phyloP scores from a whole-genome alignment of 139 green algal species.

The Picochlorum sp. region DNA sequence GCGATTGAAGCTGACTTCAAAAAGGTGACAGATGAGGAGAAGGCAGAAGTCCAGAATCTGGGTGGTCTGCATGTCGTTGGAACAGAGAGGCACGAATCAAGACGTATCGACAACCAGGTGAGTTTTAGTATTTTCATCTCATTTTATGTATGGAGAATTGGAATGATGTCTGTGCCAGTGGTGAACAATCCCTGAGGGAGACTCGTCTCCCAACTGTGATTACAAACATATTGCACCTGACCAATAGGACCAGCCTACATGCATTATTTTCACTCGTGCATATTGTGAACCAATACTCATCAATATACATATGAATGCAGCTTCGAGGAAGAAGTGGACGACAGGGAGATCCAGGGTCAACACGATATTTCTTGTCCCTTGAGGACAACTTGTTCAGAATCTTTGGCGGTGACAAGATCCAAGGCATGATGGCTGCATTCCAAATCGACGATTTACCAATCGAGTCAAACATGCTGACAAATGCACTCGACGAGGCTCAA shows the following conservation, averaged over 20 bases:
- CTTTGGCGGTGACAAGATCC: constrained; percentile 94
- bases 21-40: constrained; percentile 76
- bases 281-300: background rate
- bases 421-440: constrained; percentile 89
- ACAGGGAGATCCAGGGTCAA: constrained; percentile 88
- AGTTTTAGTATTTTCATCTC: constrained; percentile 12
- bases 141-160: background rate
- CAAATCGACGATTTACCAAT: constrained; percentile 92
- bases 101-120: constrained; percentile 97
- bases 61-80: constrained; percentile 94
- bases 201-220: constrained; percentile 1
- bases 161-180: constrained; percentile 7
- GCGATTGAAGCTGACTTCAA: constrained; percentile 77
- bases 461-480: constrained; percentile 91
- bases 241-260: background rate
- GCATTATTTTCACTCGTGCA: no score
- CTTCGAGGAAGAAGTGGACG: constrained; percentile 30
- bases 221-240: constrained; percentile 3
- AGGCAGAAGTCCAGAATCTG: constrained; percentile 60
- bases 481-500: constrained; percentile 89
- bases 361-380: constrained; percentile 88
- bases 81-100: constrained; percentile 91
- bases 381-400: constrained; percentile 93
- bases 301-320: constrained; percentile 6
- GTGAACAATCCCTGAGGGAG: constrained; percentile 19